Evolutionary conservation across 1,139 yeast genomes (phyloP).

Genomic region (Scheffersomyces cryptocercus): DNA sequence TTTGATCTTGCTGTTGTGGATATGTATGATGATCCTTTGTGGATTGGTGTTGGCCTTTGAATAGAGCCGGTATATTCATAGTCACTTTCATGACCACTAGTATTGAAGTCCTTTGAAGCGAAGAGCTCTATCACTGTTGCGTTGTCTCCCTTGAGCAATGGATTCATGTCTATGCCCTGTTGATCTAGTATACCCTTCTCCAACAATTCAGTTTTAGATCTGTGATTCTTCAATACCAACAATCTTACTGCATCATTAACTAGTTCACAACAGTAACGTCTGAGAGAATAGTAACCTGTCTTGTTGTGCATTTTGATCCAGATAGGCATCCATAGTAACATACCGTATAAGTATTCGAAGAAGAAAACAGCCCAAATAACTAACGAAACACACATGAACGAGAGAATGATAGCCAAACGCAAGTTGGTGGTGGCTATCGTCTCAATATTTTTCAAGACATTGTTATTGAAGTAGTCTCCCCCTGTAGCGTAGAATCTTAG

Average conservation of each 20-base stretch:
- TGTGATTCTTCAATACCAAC: conserved; percentile 49
- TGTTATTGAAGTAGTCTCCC: conserved; percentile 37
- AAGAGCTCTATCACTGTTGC: neutral
- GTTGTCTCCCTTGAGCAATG: conserved; percentile 18
- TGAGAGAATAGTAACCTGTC: conserved; percentile 42
- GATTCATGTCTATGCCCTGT: conserved; percentile 27
- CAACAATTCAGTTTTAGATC: conserved; percentile 34
- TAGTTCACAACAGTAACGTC: conserved; percentile 57
- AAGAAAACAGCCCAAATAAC: conserved; percentile 75
- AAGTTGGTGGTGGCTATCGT: conserved; percentile 60
- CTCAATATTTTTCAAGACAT: conserved; percentile 54
- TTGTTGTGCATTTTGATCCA: conserved; percentile 42
- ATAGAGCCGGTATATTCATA: neutral
- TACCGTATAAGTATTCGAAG: conserved; percentile 57
- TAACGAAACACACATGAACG: conserved; percentile 76
- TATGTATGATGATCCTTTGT: neutral
- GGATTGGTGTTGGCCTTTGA: neutral
- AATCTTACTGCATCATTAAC: conserved; percentile 57
- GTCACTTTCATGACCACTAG: neutral
- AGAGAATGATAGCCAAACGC: conserved; percentile 66
- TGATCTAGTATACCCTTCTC: conserved; percentile 34
- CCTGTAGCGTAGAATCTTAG: conserved; percentile 56
- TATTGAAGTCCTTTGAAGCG: neutral
- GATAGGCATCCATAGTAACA: conserved; percentile 57
- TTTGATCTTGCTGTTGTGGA: neutral